Conservation (phyloP, 1,139 yeast species). For the Suhomyces terraborum region DNA sequence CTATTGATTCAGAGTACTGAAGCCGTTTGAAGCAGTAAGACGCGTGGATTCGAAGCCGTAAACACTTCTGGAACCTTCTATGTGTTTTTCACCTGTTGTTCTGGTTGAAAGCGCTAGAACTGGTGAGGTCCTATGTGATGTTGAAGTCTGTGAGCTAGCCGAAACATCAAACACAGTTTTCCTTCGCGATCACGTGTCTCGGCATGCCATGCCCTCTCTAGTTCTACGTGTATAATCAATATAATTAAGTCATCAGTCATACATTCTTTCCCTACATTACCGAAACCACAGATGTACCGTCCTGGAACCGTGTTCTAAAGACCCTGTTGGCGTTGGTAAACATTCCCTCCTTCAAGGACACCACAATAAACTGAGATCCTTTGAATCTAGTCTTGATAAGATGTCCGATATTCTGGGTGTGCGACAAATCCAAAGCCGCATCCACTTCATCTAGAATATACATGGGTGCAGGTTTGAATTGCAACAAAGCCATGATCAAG, state of each 20-base stretch:
- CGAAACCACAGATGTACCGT: conserved; percentile 92
- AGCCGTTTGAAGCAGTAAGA: background rate
- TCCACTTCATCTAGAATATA: conserved; percentile 96
- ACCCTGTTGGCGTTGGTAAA: conserved; percentile 95
- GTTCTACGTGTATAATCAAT: background rate
- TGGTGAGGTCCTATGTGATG: background rate
- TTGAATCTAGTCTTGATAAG: conserved; percentile 91
- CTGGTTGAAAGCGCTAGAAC: background rate
- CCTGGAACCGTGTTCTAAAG: conserved; percentile 91
- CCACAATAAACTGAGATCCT: conserved; percentile 95
- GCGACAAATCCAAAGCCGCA: conserved; percentile 95
- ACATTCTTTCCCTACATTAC: conserved; percentile 36
- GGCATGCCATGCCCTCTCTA: too few relatives aligned
- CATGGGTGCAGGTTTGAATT: conserved; percentile 98
- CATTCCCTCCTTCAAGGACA: conserved; percentile 96
- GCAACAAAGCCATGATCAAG: conserved; percentile 83
- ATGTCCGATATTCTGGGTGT: conserved; percentile 97
- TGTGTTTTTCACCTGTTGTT: background rate
- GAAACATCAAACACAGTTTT: background rate
- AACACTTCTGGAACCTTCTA: background rate
- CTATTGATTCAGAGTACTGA: background rate
- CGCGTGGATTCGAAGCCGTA: background rate
- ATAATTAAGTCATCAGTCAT: background rate
- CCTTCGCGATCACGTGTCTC: background rate
- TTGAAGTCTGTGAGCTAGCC: conserved; percentile 1